Evolutionary conservation across 2,329 filamentous ascomycete species (phyloP), one percentile per base, ranked within the genome.

Genomic region (Hypoxylon sp.): DNA sequence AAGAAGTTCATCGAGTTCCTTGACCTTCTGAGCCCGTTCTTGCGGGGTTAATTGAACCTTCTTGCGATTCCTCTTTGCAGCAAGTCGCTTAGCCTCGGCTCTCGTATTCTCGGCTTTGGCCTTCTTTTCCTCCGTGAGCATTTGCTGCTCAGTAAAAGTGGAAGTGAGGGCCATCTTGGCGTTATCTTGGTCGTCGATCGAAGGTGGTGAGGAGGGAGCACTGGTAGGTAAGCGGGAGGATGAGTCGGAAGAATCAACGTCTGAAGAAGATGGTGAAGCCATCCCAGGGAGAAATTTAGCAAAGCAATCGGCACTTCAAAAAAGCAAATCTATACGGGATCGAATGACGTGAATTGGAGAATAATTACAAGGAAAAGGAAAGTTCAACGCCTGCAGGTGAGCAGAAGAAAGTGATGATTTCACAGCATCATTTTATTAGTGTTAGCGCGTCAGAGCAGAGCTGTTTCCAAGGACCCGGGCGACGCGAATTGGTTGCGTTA

Each of bases 1-100:
- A 0, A 90, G 78, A 1, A 90, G 77, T 50, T 86, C 83, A 24
- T 90, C 86, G 0, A 90, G 78, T 60, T 89, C 85, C 44, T 80
- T 81, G 0, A 86, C 87, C 70, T 89, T 89, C 0, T 79, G 80
- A 46, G 88, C 85, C 0, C 85, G 79, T 66, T 89, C 86, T 0
- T 80, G 77, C 58, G 85, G 83, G 1, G 82, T 84, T 48, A 86
- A 77, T 0, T 75, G 71, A 0, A 82, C 80, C 70, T 83, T 85
- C 72, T 81, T 84, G 38, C 76, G 75, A 67, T 79, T 83, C 36
- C 73, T 72, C 2, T 72, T 73, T 1, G 74, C 62, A 4, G 78
- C 78, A 1, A 77, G 57, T 4, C 81, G 78, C 66, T 82, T 85
- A 2, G 80, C 80, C 26, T 84, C 81, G 0, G 77, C 76, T 44